Evolutionary conservation across 306 rosid genomes (phyloP), one percentile per base, ranked within the genome.

Genomic region (Leucaena leucocephala): DNA sequence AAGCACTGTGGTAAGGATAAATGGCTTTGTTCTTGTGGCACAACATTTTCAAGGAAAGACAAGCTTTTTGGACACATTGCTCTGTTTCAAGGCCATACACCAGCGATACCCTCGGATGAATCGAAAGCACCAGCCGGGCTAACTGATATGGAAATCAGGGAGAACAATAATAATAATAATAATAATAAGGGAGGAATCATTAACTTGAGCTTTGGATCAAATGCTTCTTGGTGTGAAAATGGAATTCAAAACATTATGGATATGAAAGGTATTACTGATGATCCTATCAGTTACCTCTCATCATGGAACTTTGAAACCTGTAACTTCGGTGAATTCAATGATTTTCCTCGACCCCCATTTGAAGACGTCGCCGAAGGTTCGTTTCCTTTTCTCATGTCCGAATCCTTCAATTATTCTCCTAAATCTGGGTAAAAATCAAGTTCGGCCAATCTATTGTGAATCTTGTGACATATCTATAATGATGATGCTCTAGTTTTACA

Each of bases 31-130:
- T 96, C 99, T 65, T 96, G 99, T 74, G 99, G 99, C 81, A 96
- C 99, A n/a, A 96, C 99, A 79, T 96, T 96, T 87, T 96, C 99
- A 9, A 90, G 99, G 88, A 96, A 96, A 84, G 99, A 96, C 91
- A 96, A 96, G 90, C 99, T 96, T 69, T 96, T 96, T 50, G 99
- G 99, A 54, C 99, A 96, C 84, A 93, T 96, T 82, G 90, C 99
- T 21, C 93, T 96, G 14, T 96, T 96, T 84, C 98, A 96, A 85
- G 98, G 99, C 48, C 99, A 96, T 85, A 96, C 98, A 54, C 99
- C 99, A 4, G 99, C 98, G 2, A 93, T 96, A 77, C 93, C 98
- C 22, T 69, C 81, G 10, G 99, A 96, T 4, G 98, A 95, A 33
- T 40, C 85, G 2, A 95, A 86, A 85, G 89, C 72, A 83, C 82